A percentile compares a stretch with the other conserved stretches of the same genome.
phyloP scores from a whole-genome alignment of 2,329 filamentous ascomycete species.

The Aspergillus spinulosporus region DNA sequence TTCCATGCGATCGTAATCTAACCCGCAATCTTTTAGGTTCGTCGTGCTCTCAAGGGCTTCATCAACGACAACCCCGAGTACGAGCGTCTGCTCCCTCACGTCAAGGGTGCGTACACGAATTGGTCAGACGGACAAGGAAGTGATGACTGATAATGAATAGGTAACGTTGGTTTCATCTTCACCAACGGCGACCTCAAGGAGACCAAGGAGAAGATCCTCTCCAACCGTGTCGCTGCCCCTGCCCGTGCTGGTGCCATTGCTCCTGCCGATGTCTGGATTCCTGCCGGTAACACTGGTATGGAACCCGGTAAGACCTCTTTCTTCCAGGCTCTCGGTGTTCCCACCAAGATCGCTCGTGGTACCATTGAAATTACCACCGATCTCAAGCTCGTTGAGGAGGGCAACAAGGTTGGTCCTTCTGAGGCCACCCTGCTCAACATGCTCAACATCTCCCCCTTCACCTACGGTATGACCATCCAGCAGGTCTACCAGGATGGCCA shows the following conservation, averaged over 20 bases:
- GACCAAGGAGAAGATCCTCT: conserved; percentile 87
- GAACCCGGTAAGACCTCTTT: conserved; percentile 99
- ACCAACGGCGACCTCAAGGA: conserved; percentile 95
- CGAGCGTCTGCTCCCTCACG: conserved; percentile 92
- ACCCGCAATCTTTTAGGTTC: conserved; percentile 60
- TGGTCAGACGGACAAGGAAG: not conserved
- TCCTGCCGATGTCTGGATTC: conserved; percentile 88
- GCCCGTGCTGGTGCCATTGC: conserved; percentile 97
- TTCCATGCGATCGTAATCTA: conserved; percentile 5
- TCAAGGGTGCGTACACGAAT: conserved; percentile 63
- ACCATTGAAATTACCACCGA: conserved; percentile 99
- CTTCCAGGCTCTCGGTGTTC: conserved; percentile 99
- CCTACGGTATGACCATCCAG: conserved; percentile 93
- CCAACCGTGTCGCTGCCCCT: conserved; percentile 96
- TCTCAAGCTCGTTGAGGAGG: conserved; percentile 94
- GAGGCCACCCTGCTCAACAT: conserved; percentile 99
- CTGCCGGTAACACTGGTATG: conserved; percentile 99
- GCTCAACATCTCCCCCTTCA: conserved; percentile 99
- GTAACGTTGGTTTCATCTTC: conserved; percentile 99
- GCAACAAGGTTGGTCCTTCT: conserved; percentile 93
- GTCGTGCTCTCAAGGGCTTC: conserved; percentile 96
- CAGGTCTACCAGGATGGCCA: conserved; percentile 99
- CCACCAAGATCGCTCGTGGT: conserved; percentile 99
- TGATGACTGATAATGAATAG: conserved; percentile 30
- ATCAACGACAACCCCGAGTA: conserved; percentile 88